Conservation (phyloP, 169 alveolate species). For the Cryptosporidium canis region DNA sequence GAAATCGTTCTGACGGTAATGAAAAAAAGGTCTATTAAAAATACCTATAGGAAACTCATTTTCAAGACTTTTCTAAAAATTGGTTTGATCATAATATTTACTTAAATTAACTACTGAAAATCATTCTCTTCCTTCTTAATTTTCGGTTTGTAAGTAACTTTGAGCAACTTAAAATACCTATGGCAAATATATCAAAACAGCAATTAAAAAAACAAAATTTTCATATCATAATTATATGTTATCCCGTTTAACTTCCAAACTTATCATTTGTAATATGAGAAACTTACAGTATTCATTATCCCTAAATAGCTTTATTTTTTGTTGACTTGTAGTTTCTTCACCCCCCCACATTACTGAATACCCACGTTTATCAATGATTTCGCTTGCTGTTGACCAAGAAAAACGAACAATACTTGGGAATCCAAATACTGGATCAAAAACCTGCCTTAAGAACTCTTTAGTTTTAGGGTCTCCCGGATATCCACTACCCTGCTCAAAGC, state of each 20-base stretch:
- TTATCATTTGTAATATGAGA: background rate
- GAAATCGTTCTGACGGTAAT: constrained; percentile 6
- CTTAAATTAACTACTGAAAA: background rate
- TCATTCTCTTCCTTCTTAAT: constrained; percentile 2
- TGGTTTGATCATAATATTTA: background rate
- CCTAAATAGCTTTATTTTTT: background rate
- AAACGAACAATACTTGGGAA: constrained; percentile 88
- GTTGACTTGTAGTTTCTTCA: constrained; percentile 56
- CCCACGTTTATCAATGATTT: constrained; percentile 81
- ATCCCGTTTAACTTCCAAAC: too few relatives aligned
- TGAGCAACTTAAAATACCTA: background rate
- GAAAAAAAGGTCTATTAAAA: background rate
- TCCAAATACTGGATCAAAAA: constrained; percentile 93
- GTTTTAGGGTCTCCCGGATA: constrained; percentile 94
- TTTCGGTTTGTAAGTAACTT: background rate
- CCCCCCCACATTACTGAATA: constrained; percentile 83
- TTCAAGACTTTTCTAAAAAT: background rate
- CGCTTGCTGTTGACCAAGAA: constrained; percentile 89
- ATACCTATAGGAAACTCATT: background rate
- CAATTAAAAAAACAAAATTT: too few relatives aligned
- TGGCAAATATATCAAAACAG: background rate
- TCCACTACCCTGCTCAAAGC: constrained; percentile 89
- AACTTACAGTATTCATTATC: background rate
- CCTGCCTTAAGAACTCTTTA: constrained; percentile 86
- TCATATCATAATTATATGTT: too few relatives aligned